Percentiles rank a stretch among this genome's conserved stretches.
These are phyloP conservation scores for Yamadazyma spencermartinsiae DNA, from an alignment of 1,139 yeast genomes.

Conservation along the genomic window DNA sequence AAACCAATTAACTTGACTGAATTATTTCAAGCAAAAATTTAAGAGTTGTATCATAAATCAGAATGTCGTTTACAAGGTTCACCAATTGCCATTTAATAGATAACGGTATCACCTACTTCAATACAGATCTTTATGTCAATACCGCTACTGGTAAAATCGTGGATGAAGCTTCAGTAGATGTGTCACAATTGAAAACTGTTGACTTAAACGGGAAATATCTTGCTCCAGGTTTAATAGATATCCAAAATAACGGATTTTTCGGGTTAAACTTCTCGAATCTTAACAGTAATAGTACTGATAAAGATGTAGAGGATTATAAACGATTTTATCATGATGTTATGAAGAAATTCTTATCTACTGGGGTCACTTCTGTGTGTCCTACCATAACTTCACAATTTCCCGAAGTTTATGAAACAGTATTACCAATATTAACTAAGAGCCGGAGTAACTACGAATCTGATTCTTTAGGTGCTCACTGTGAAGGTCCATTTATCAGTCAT, in stretches of 20 bases:
- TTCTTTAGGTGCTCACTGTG: constrained; percentile 63
- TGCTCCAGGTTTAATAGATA: constrained; percentile 63
- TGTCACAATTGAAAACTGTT: constrained; percentile 29
- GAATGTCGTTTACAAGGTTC: constrained; percentile 26
- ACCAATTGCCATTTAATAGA: constrained; percentile 57
- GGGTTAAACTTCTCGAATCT: constrained; percentile 57
- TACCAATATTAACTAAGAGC: constrained; percentile 46
- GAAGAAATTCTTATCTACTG: constrained; percentile 51
- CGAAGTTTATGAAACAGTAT: constrained; percentile 50
- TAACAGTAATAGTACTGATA: constrained; percentile 32
- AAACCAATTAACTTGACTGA: too few species aligned
- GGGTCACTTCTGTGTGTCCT: constrained; percentile 62
- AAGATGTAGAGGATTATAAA: constrained; percentile 33
- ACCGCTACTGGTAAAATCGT: constrained; percentile 43
- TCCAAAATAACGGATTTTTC: constrained; percentile 62
- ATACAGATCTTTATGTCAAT: constrained; percentile 50
- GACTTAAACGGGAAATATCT: constrained; percentile 51
- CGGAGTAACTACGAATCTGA: constrained; percentile 44
- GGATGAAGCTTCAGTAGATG: constrained; percentile 19
- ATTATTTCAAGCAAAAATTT: too few species aligned
- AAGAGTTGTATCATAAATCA: too few species aligned
- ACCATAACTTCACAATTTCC: constrained; percentile 60
- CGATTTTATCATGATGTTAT: constrained; percentile 44
- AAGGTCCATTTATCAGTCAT: constrained; percentile 61
- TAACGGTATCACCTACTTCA: constrained; percentile 41